Conservation (phyloP, 306 rosid genomes). For the Citrullus amarus region DNA sequence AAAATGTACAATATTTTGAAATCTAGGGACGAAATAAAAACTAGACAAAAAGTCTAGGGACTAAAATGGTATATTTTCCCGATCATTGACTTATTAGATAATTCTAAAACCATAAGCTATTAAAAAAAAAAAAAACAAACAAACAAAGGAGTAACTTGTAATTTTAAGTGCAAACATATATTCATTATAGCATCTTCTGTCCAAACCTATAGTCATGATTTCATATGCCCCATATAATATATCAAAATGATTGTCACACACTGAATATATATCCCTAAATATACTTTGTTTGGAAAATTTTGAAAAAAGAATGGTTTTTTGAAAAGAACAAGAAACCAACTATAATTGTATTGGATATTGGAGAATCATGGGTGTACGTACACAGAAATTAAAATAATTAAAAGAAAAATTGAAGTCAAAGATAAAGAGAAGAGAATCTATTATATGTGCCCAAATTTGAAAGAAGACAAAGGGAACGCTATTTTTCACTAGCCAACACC, state of each 20-base stretch:
- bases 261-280: neutral
- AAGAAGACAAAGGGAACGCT: constrained; percentile 60
- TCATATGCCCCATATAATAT: constrained; percentile 5
- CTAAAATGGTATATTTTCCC: too few species aligned
- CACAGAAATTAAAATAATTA: neutral
- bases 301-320: neutral
- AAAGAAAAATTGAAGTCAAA: neutral
- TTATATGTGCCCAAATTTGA: constrained; percentile 24
- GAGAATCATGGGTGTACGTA: neutral
- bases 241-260: constrained; percentile 2
- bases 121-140: too few species aligned
- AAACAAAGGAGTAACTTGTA: neutral
- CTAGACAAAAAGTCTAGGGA: too few species aligned
- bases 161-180: neutral
- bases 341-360: neutral
- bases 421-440: constrained; percentile 42
- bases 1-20: too few species aligned
- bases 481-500: constrained; percentile 29
- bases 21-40: too few species aligned
- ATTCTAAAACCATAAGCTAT: too few species aligned
- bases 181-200: neutral
- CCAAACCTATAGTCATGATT: neutral
- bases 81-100: too few species aligned
- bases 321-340: neutral
- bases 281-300: neutral